Evolutionary conservation across 306 rosid species (phyloP).

Genomic region (Prunus mira): DNA sequence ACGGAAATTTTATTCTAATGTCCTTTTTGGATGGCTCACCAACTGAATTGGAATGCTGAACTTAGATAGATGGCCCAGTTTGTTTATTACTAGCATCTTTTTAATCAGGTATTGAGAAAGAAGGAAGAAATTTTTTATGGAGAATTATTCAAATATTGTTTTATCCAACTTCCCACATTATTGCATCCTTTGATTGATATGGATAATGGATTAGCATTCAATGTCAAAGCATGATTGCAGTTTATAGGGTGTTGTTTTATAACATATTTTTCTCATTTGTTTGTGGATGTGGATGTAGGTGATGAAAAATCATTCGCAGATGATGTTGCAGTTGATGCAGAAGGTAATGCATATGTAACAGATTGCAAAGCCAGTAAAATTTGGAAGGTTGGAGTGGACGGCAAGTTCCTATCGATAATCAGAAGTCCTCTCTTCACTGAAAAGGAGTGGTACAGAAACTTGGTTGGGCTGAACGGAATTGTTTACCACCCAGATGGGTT

Average conservation of each 20-base stretch:
- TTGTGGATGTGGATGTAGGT: conserved; percentile 34
- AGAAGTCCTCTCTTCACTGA: conserved; percentile 56
- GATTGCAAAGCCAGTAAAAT: conserved; percentile 55
- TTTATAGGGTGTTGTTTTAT: not conserved
- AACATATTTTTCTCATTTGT: not conserved
- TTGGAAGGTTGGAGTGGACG: conserved; percentile 87
- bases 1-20: not conserved
- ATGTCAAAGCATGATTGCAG: not conserved
- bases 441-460: conserved; percentile 77
- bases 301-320: conserved; percentile 73
- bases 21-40: conserved; percentile 8
- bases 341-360: conserved; percentile 85
- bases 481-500: conserved; percentile 90
- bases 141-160: not conserved
- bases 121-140: not conserved
- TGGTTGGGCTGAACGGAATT: conserved; percentile 76
- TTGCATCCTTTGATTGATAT: not conserved
- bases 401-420: conserved; percentile 52
- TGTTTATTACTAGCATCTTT: not conserved
- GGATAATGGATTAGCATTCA: not conserved
- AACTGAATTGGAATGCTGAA: not conserved
- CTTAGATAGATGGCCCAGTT: not conserved
- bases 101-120: not conserved
- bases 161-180: not conserved
- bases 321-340: conserved; percentile 81